Evolutionary conservation across 2,329 filamentous ascomycete species (phyloP).

Genomic region (Fusarium subglutinans): DNA sequence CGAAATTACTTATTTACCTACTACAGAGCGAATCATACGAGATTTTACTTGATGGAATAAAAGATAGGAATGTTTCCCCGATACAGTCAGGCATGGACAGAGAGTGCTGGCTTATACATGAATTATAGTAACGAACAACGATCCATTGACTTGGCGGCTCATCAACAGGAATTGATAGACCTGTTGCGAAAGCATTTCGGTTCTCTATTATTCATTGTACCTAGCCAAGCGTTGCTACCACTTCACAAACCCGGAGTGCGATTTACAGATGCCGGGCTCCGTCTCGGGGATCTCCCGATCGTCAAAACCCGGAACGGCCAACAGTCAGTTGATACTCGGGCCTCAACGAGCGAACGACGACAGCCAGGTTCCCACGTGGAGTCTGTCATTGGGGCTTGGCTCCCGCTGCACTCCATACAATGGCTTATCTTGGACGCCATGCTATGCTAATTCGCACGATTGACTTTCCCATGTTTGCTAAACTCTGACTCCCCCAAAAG

Average conservation of each 20-base stretch:
- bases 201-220: background rate
- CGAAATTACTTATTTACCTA: background rate
- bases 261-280: background rate
- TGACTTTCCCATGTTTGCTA: background rate
- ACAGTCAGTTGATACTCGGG: background rate
- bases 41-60: too few relatives aligned
- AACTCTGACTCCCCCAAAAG: background rate
- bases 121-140: background rate
- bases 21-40: background rate
- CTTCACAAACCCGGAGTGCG: background rate
- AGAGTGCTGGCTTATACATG: background rate
- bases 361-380: constrained; percentile 35
- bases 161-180: background rate
- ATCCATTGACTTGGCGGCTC: background rate
- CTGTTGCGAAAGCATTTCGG: background rate
- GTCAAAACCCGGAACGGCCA: background rate
- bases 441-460: background rate
- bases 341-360: constrained; percentile 29
- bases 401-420: constrained; percentile 17
- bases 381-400: constrained; percentile 35
- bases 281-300: background rate
- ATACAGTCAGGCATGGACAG: background rate
- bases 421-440: background rate
- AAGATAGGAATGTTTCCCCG: too few relatives aligned
- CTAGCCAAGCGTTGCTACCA: background rate